Evolutionary conservation across 306 rosid genomes (phyloP).

Genomic region (Cucurbita pepo): DNA sequence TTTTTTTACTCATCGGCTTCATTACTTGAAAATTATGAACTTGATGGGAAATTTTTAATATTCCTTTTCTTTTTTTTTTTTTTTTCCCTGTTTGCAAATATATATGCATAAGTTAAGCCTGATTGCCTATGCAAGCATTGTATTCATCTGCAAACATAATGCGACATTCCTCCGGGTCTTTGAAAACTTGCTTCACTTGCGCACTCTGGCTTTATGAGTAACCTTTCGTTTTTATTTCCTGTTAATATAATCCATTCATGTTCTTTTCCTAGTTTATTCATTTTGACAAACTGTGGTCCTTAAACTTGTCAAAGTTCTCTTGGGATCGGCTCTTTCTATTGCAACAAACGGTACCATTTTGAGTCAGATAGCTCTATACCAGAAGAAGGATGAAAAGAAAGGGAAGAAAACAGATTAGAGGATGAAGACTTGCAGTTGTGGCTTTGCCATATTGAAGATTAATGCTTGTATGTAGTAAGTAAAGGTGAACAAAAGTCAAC

Average conservation of each 20-base stretch:
- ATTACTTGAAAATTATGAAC: background rate
- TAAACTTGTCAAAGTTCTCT: constrained; percentile 38
- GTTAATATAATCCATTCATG: background rate
- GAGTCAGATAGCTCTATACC: constrained; percentile 66
- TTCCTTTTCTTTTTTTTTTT: background rate
- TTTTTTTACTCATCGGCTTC: background rate
- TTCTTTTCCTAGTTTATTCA: background rate
- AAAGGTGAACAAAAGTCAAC: background rate
- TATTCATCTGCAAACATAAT: background rate
- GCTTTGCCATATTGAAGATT: background rate
- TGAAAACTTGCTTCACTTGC: background rate
- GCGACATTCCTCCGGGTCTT: background rate
- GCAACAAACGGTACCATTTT: constrained; percentile 61
- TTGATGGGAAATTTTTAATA: background rate
- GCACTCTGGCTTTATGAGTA: background rate
- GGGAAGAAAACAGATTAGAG: constrained; percentile 61
- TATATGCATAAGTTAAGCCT: background rate
- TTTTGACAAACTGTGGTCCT: constrained; percentile 18
- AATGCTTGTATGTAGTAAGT: background rate
- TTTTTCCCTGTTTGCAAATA: background rate
- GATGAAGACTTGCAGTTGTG: background rate
- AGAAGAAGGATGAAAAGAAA: constrained; percentile 34
- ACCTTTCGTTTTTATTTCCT: background rate
- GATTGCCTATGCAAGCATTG: background rate
- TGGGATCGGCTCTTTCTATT: constrained; percentile 67